Conservation (phyloP, 106 monocot species). For the Vanilla planifolia region DNA sequence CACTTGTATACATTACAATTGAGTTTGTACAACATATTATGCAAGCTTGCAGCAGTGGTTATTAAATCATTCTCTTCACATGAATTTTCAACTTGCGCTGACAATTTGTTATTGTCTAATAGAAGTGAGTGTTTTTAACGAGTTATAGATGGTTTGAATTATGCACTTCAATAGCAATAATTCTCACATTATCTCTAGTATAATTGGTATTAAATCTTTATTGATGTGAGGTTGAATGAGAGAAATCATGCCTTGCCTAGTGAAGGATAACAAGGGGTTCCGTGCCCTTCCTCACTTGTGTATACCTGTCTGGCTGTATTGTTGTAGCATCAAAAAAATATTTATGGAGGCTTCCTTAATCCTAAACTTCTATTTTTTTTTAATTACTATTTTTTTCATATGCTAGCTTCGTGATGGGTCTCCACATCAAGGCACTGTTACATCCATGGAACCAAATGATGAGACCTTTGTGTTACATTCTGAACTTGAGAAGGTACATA, state of each 20-base stretch:
- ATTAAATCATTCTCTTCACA: no score
- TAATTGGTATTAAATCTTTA: neutral
- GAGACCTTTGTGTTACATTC: constrained; percentile 76
- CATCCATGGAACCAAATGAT: constrained; percentile 94
- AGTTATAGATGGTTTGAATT: neutral
- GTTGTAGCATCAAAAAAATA: neutral
- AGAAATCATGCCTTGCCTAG: neutral
- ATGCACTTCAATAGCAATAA: neutral
- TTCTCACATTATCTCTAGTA: neutral
- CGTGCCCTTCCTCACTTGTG: neutral
- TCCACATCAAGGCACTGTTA: constrained; percentile 84
- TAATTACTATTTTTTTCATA: neutral
- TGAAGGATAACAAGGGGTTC: neutral
- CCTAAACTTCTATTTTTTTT: neutral
- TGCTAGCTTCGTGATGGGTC: constrained; percentile 96
- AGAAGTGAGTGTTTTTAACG: no score
- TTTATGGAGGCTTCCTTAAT: neutral
- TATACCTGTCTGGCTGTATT: neutral
- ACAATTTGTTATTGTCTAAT: neutral
- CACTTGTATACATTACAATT: no score
- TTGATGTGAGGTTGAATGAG: neutral
- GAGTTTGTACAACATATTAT: no score
- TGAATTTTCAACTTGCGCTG: no score
- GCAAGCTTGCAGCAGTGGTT: no score
- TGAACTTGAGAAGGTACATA: constrained; percentile 65